These are phyloP conservation scores for Lithocarpus polystachyus DNA, from an alignment of 306 rosid species.

Conservation along the genomic window DNA sequence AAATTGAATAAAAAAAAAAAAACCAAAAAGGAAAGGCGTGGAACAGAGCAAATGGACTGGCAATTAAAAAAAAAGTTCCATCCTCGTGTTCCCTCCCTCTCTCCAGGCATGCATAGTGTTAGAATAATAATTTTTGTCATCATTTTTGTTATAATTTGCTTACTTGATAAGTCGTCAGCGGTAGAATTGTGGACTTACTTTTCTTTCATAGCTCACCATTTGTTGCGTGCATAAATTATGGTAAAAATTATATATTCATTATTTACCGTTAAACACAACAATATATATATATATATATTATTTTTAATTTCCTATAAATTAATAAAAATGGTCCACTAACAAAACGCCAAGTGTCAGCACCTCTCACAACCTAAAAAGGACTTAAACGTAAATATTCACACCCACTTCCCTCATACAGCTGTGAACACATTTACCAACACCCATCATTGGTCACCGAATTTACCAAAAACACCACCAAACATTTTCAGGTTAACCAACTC, in stretches of 20 bases:
- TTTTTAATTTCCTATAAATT: no score
- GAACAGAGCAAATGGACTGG: constrained; percentile 31
- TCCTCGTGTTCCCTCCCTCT: neutral
- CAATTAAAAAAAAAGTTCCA: neutral
- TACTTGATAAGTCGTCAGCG: accelerated
- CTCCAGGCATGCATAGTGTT: no score
- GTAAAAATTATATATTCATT: accelerated
- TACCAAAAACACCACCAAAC: constrained; percentile 9
- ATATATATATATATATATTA: no score
- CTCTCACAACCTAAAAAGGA: neutral
- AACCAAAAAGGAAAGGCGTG: neutral
- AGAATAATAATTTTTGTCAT: accelerated
- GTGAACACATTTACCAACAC: constrained; percentile 32
- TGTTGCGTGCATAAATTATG: accelerated
- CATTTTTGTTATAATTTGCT: no score
- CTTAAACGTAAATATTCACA: constrained; percentile 9
- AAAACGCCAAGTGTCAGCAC: neutral
- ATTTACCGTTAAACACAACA: no score
- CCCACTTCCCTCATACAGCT: constrained; percentile 11
- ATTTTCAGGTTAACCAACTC: no score
- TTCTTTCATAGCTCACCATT: accelerated
- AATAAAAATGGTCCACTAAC: neutral
- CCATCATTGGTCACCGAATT: neutral
- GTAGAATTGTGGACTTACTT: accelerated
- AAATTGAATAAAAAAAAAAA: neutral